phyloP scores from a whole-genome alignment of 169 alveolate genomes.

The Cryptosporidium felis region DNA sequence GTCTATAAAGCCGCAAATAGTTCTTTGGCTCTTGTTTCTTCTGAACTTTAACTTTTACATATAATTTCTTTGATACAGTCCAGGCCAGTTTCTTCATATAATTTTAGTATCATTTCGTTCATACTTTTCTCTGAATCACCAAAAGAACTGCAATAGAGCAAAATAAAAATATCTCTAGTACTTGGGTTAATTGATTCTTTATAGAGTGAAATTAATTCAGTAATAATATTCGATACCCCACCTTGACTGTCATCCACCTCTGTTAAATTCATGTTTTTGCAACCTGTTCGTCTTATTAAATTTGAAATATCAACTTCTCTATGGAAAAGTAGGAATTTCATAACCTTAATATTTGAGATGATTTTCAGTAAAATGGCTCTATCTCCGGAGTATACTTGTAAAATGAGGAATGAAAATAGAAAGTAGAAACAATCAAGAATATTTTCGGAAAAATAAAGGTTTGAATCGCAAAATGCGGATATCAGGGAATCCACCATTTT shows the following conservation, averaged over 20 bases:
- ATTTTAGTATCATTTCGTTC: background rate
- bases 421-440: conserved; percentile 27
- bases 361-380: background rate
- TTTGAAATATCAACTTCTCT: background rate
- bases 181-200: background rate
- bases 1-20: too few species aligned
- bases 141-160: background rate
- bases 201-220: background rate
- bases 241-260: background rate
- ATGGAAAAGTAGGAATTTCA: conserved; percentile 3
- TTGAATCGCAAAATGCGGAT: conserved; percentile 25
- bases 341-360: conserved; percentile 2
- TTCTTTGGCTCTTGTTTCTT: too few species aligned
- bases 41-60: too few species aligned
- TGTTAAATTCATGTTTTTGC: background rate
- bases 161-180: background rate
- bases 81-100: background rate
- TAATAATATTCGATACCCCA: background rate
- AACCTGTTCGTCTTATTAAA: background rate
- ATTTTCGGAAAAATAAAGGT: background rate
- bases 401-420: background rate
- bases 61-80: too few species aligned
- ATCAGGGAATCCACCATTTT: conserved; percentile 14
- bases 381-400: background rate
- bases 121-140: background rate